A percentile compares a stretch with the other conserved stretches of the same genome.
phyloP scores from a whole-genome alignment of 2,329 filamentous ascomycete genomes.

The Diaporthe humulicola region DNA sequence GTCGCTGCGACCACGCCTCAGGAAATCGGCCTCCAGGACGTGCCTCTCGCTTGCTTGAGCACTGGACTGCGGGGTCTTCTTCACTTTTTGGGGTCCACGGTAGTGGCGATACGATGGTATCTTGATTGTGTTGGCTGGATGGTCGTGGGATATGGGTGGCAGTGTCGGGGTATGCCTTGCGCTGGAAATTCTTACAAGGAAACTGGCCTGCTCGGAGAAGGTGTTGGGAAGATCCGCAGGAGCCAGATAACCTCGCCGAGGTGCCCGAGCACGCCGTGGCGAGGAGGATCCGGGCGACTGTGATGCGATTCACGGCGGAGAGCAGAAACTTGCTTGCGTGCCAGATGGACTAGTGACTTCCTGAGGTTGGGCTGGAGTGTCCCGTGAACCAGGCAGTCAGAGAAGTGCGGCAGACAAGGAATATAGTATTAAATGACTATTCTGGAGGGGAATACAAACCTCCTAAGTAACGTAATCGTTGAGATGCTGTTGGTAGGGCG shows the following conservation, averaged over 20 bases:
- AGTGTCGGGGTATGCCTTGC: neutral
- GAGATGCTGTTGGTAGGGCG: neutral
- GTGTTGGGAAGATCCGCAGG: slow-evolving; percentile 51
- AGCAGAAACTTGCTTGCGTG: slow-evolving; percentile 9
- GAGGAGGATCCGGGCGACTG: slow-evolving; percentile 13
- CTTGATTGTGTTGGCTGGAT: neutral
- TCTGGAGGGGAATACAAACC: too few relatives aligned
- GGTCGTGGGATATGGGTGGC: neutral
- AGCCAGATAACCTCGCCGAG: slow-evolving; percentile 53
- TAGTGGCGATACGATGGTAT: too few relatives aligned
- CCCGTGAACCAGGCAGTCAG: neutral
- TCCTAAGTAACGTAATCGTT: neutral
- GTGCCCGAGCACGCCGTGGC: slow-evolving; percentile 32
- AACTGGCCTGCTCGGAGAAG: too few relatives aligned
- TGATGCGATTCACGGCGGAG: slow-evolving; percentile 22
- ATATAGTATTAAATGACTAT: too few relatives aligned
- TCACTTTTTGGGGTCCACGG: neutral
- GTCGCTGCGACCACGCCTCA: neutral
- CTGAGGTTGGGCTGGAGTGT: slow-evolving; percentile 18
- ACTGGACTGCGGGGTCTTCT: neutral
- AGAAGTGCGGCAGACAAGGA: neutral
- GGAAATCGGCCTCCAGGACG: neutral
- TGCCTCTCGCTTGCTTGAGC: neutral
- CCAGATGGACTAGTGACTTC: too few relatives aligned
- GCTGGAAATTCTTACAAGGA: neutral